phyloP scores from a whole-genome alignment of 768 basidiomycete species.

The Boletus subparvulus region DNA sequence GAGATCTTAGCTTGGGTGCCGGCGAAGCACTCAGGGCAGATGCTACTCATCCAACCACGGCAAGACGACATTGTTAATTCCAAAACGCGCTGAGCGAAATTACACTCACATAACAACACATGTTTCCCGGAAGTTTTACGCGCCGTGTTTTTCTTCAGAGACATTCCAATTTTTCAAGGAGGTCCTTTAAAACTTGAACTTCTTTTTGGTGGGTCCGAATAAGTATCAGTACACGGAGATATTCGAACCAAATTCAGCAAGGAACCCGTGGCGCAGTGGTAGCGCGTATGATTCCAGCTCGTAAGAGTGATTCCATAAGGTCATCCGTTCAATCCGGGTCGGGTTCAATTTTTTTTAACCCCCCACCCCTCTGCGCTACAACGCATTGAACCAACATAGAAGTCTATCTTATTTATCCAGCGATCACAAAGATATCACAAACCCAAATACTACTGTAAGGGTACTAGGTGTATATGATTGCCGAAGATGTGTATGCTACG shows the following conservation, averaged over 20 bases:
- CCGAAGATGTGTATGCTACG: slow-evolving; percentile 12
- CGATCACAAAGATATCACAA: not conserved
- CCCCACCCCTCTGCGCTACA: too few relatives aligned
- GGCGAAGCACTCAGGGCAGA: not conserved
- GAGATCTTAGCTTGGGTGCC: not conserved
- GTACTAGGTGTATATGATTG: slow-evolving; percentile 7
- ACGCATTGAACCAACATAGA: not conserved
- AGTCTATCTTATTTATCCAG: not conserved
- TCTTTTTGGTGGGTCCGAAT: not conserved
- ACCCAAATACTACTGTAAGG: slow-evolving; percentile 2
- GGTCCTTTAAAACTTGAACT: too few relatives aligned
- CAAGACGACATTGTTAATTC: not conserved
- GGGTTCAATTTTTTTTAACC: slow-evolving; percentile 34
- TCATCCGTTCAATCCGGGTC: slow-evolving; percentile 49
- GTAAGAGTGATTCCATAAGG: slow-evolving; percentile 35
- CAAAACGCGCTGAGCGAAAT: not conserved
- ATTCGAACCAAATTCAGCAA: fast-evolving
- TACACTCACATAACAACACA: slow-evolving; percentile 2
- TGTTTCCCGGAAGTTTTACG: slow-evolving; percentile 21
- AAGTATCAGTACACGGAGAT: too few relatives aligned
- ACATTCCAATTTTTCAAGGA: not conserved
- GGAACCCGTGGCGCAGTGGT: slow-evolving; percentile 41
- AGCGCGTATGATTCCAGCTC: slow-evolving; percentile 42
- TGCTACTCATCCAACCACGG: slow-evolving; percentile 2
- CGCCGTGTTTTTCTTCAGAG: slow-evolving; percentile 16